phyloP scores from a whole-genome alignment of 1,284 basidiomycete genomes.

The Tilletia caries region DNA sequence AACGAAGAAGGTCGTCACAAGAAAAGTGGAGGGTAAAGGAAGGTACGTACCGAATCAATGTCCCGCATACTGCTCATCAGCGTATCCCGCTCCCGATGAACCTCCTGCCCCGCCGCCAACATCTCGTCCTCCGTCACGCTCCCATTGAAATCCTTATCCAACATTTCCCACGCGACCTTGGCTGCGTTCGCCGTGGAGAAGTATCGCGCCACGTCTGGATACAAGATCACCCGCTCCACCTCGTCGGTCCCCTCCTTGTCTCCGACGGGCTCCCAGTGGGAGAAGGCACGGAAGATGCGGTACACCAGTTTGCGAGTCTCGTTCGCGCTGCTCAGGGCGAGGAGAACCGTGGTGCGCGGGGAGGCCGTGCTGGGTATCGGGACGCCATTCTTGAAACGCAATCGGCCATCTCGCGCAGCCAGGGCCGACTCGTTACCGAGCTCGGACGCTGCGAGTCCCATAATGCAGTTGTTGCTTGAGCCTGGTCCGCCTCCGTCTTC shows the following conservation, averaged over 20 bases:
- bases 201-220: conserved; percentile 67
- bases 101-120: conserved; percentile 71
- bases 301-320: conserved; percentile 80
- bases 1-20: too few species aligned
- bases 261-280: conserved; percentile 58
- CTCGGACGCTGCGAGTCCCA: conserved; percentile 62
- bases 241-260: conserved; percentile 48
- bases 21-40: conserved; percentile 28
- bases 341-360: conserved; percentile 69
- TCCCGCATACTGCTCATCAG: conserved; percentile 85
- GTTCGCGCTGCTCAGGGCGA: conserved; percentile 72
- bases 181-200: conserved; percentile 59
- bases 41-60: conserved; percentile 76
- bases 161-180: conserved; percentile 65
- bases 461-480: conserved; percentile 48
- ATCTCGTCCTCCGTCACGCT: conserved; percentile 72
- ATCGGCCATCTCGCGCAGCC: neutral
- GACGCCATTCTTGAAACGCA: conserved; percentile 55
- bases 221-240: conserved; percentile 19
- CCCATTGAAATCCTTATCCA: conserved; percentile 80
- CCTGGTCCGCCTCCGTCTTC: conserved; percentile 53
- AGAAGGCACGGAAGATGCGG: conserved; percentile 82
- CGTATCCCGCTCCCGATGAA: conserved; percentile 78
- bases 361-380: conserved; percentile 80
- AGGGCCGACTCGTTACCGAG: conserved; percentile 51